Evolutionary conservation across 495 filamentous ascomycete species (phyloP).

Genomic region (Neurospora hispaniola): DNA sequence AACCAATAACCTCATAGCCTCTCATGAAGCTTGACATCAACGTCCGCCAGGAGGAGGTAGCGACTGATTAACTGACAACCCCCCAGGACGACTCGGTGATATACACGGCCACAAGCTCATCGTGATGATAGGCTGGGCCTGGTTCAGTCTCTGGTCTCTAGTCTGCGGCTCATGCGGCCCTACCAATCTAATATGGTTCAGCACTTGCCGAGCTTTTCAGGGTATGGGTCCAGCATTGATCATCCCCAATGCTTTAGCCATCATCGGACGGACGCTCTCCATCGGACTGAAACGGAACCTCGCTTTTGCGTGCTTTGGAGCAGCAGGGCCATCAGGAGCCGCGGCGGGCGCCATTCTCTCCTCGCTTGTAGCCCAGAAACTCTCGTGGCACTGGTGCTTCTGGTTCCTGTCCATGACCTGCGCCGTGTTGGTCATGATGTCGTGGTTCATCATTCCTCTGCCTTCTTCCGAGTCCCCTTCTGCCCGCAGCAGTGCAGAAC

Average conservation of each 20-base stretch:
- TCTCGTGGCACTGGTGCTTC: conserved; percentile 59
- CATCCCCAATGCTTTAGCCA: conserved; percentile 50
- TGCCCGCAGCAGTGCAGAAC: background rate
- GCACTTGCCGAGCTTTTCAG: conserved; percentile 47
- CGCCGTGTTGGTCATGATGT: conserved; percentile 28
- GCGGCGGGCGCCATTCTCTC: conserved; percentile 41
- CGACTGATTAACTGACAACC: background rate
- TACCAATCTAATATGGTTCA: conserved; percentile 39
- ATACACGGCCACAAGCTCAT: conserved; percentile 51
- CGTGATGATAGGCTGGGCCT: conserved; percentile 50
- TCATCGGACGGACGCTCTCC: conserved; percentile 46
- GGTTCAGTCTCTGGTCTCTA: conserved; percentile 51
- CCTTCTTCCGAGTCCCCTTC: conserved; percentile 5
- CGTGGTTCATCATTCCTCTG: conserved; percentile 38
- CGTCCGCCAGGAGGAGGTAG: background rate
- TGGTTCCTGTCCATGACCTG: conserved; percentile 44
- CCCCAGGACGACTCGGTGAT: conserved; percentile 49
- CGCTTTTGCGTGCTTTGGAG: conserved; percentile 53
- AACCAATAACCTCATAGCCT: background rate
- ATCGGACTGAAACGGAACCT: conserved; percentile 44
- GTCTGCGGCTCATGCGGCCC: conserved; percentile 39
- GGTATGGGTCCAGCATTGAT: conserved; percentile 52
- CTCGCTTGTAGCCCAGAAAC: conserved; percentile 38
- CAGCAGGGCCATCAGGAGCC: conserved; percentile 46
- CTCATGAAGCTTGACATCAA: background rate